These are phyloP conservation scores for Brassica incana DNA, from an alignment of 345 rosid genomes.

Conservation along the genomic window DNA sequence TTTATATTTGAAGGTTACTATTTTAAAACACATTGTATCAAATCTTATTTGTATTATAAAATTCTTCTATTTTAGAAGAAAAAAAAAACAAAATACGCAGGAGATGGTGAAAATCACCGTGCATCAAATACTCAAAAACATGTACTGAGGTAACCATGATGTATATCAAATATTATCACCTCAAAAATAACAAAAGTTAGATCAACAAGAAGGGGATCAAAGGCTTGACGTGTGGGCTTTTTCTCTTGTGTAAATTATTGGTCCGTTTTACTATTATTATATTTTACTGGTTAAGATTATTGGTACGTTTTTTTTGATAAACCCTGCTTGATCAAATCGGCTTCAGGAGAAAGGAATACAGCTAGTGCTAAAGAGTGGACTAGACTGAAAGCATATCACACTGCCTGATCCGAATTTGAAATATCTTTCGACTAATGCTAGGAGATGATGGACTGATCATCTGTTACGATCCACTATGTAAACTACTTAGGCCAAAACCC, in stretches of 20 bases:
- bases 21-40: too few relatives aligned
- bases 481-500: too few relatives aligned
- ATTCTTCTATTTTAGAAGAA: background rate
- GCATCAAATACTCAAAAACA: background rate
- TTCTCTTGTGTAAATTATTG: background rate
- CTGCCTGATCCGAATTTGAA: too few relatives aligned
- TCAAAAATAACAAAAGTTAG: background rate
- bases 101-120: background rate
- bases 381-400: too few relatives aligned
- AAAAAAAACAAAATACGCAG: background rate
- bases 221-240: conserved; percentile 22
- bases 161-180: background rate
- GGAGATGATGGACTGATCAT: too few relatives aligned
- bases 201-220: conserved; percentile 10
- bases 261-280: background rate
- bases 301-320: background rate
- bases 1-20: background rate
- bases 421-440: too few relatives aligned
- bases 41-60: background rate
- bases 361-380: too few relatives aligned
- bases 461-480: too few relatives aligned
- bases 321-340: too few relatives aligned
- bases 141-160: background rate
- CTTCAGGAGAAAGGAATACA: too few relatives aligned
- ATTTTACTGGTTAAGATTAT: background rate